Conservation (phyloP, 495 filamentous ascomycete genomes). For the Platismatia glauca region DNA sequence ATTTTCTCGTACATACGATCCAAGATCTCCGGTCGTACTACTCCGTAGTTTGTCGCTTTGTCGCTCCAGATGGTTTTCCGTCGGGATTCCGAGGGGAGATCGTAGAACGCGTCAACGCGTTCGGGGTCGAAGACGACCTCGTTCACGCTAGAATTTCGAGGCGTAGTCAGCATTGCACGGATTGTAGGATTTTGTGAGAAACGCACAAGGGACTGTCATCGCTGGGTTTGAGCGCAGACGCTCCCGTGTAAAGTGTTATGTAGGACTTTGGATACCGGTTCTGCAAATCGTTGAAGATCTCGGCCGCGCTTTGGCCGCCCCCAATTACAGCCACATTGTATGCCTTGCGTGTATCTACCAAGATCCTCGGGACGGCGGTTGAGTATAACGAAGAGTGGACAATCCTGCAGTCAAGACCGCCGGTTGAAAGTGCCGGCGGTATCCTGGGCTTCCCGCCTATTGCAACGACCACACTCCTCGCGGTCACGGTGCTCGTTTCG, state of each 20-base stretch:
- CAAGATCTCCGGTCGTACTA: conserved; percentile 78
- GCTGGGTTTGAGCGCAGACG: conserved; percentile 73
- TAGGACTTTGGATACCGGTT: conserved; percentile 71
- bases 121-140: conserved; percentile 91
- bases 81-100: conserved; percentile 52
- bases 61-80: conserved; percentile 53
- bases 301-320: conserved; percentile 84
- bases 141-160: conserved; percentile 64
- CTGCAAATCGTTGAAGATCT: conserved; percentile 88
- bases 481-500: conserved; percentile 42
- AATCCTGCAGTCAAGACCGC: conserved; percentile 52
- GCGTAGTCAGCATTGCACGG: not conserved
- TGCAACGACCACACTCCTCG: conserved; percentile 80
- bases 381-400: conserved; percentile 89
- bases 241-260: conserved; percentile 67
- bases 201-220: conserved; percentile 93
- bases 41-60: conserved; percentile 83
- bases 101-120: conserved; percentile 64
- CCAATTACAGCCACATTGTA: conserved; percentile 73
- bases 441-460: conserved; percentile 74
- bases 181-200: not conserved
- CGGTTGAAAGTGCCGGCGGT: conserved; percentile 49
- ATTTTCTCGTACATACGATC: conserved; percentile 76
- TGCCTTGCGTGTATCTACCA: conserved; percentile 37
- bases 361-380: conserved; percentile 47